phyloP scores from a whole-genome alignment of 1,139 yeast species.

The Hyphopichia fennica region DNA sequence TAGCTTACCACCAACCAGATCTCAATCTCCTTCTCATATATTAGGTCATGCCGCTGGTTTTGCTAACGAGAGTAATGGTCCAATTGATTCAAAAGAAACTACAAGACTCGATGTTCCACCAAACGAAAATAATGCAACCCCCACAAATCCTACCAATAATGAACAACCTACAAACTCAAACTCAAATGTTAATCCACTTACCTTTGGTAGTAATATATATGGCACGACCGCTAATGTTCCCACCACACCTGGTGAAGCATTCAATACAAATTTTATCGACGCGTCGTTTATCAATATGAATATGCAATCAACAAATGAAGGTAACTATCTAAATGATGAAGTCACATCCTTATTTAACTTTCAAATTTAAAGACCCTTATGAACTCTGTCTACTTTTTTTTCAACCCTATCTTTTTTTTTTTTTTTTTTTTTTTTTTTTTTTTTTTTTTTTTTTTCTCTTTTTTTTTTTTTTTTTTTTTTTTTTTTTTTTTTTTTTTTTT shows the following conservation, averaged over 20 bases:
- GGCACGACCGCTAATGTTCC: conserved; percentile 12
- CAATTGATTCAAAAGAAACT: neutral
- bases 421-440: too few species aligned
- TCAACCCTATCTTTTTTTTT: too few species aligned
- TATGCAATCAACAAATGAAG: conserved; percentile 39
- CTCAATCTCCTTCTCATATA: conserved; percentile 30
- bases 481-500: too few species aligned
- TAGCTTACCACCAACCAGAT: conserved; percentile 40
- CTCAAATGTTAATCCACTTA: conserved; percentile 5
- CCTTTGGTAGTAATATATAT: conserved; percentile 2
- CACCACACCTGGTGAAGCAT: conserved; percentile 32
- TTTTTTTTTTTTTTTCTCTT: too few species aligned
- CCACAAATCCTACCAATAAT: neutral
- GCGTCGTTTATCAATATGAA: conserved; percentile 47
- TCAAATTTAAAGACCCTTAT: conserved; percentile 7
- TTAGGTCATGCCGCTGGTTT: neutral
- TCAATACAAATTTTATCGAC: conserved; percentile 46
- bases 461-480: too few species aligned
- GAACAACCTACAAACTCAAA: neutral
- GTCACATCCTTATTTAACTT: conserved; percentile 32
- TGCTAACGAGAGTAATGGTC: neutral
- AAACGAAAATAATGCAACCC: neutral
- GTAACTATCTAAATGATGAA: conserved; percentile 35
- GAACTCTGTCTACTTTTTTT: too few species aligned
- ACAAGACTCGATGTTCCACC: neutral